Evolutionary conservation across 805 yeast species (phyloP).

Genomic region (Groenewaldozyma salmanticensis): DNA sequence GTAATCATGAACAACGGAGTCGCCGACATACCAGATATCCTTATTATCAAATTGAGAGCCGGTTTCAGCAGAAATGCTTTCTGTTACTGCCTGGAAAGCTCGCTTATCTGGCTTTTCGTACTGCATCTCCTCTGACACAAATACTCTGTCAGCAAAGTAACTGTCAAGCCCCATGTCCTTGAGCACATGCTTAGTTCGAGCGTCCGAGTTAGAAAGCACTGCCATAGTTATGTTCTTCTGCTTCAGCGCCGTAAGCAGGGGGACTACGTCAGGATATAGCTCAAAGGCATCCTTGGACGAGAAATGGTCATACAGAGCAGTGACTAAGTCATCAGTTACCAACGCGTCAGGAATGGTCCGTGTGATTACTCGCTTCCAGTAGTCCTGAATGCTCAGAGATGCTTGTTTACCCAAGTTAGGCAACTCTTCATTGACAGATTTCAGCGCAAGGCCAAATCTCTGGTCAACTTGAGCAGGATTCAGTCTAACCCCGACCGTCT

Average conservation of each 20-base stretch:
- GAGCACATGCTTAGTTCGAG: slow-evolving; percentile 11
- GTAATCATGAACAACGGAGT: slow-evolving; percentile 13
- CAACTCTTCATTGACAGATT: slow-evolving; percentile 6
- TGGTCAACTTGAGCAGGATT: slow-evolving; percentile 3
- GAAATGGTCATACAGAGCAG: slow-evolving; percentile 14
- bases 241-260: slow-evolving; percentile 2
- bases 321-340: slow-evolving; percentile 3
- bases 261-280: slow-evolving; percentile 12
- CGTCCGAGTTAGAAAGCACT: slow-evolving; percentile 16
- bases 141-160: slow-evolving; percentile 2
- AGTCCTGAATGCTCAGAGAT: slow-evolving; percentile 7
- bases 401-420: slow-evolving; percentile 15
- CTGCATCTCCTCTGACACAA: slow-evolving; percentile 16
- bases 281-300: slow-evolving; percentile 10
- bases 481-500: slow-evolving; percentile 8
- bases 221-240: slow-evolving; percentile 6
- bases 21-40: slow-evolving; percentile 18
- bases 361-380: slow-evolving; percentile 16
- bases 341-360: slow-evolving; percentile 1
- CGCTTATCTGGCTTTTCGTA: slow-evolving; percentile 13
- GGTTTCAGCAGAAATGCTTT: background rate
- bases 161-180: slow-evolving; percentile 7
- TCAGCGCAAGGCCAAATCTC: slow-evolving; percentile 11
- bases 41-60: background rate
- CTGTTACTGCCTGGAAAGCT: slow-evolving; percentile 10